Evolutionary conservation across 2,329 filamentous ascomycete genomes (phyloP).

Genomic region (Botrytis tulipae): DNA sequence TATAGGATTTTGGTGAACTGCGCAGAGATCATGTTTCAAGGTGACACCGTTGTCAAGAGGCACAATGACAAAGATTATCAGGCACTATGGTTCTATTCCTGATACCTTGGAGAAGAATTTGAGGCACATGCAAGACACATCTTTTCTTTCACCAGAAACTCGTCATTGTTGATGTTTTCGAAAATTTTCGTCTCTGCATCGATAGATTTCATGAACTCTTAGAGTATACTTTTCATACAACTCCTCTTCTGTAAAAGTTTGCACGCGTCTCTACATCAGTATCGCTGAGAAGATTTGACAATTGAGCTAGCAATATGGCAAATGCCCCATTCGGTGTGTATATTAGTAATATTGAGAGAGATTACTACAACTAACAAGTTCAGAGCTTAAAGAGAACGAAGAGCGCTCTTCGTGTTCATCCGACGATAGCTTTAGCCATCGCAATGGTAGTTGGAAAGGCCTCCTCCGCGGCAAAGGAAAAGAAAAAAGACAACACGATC

Average conservation of each 20-base stretch:
- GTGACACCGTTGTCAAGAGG: neutral
- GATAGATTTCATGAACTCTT: neutral
- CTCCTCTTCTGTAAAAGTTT: neutral
- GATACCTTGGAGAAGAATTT: neutral
- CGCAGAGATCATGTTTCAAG: neutral
- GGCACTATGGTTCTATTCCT: neutral
- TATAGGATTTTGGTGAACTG: neutral
- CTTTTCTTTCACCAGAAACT: neutral
- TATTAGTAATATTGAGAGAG: neutral
- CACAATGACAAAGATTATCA: neutral
- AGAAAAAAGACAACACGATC: neutral
- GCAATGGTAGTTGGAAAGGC: neutral
- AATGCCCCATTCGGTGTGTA: neutral
- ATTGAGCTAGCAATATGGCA: neutral
- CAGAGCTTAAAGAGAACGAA: neutral
- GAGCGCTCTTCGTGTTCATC: neutral
- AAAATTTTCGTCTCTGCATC: neutral
- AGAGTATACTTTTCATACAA: rapidly evolving
- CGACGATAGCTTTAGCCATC: neutral
- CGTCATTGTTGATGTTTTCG: neutral
- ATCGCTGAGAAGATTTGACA: neutral
- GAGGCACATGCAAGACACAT: neutral
- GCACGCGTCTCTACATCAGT: too few relatives aligned
- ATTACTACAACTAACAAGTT: neutral
- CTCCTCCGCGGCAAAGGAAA: neutral